A percentile compares a stretch with the other conserved stretches of the same genome.
Evolutionary conservation across 495 filamentous ascomycete genomes (phyloP).

Genomic region (Tetracladium setigerum): DNA sequence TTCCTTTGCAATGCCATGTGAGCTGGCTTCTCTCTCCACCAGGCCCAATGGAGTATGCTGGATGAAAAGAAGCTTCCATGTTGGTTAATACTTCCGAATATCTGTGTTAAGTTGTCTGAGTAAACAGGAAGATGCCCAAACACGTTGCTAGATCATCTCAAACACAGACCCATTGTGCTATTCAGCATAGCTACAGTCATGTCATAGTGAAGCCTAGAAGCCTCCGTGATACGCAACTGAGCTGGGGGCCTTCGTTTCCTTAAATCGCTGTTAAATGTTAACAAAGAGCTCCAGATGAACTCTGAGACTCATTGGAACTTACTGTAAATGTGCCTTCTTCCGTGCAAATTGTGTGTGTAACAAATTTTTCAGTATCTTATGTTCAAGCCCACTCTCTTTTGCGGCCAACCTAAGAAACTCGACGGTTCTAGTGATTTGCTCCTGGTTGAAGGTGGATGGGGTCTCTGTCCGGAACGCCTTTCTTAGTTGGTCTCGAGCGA

Average conservation of each 20-base stretch:
- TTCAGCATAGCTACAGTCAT: slow-evolving; percentile 65
- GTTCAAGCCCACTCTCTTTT: slow-evolving; percentile 61
- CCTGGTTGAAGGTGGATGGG: slow-evolving; percentile 44
- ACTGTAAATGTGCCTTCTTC: slow-evolving; percentile 3
- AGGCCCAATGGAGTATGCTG: too few relatives aligned
- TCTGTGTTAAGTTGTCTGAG: too few relatives aligned
- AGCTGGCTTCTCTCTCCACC: too few relatives aligned
- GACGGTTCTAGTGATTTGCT: slow-evolving; percentile 63
- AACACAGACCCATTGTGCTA: slow-evolving; percentile 59
- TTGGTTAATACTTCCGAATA: too few relatives aligned
- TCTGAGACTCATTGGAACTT: not conserved
- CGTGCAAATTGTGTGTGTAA: slow-evolving; percentile 44
- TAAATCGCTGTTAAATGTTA: slow-evolving; percentile 2
- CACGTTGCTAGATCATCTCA: slow-evolving; percentile 38
- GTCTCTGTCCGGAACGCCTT: slow-evolving; percentile 57
- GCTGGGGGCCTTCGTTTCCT: not conserved
- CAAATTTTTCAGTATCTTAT: slow-evolving; percentile 71
- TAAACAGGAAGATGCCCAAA: not conserved
- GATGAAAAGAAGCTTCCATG: too few relatives aligned
- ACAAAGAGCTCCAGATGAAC: not conserved
- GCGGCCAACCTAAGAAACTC: slow-evolving; percentile 69
- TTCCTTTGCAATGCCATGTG: too few relatives aligned
- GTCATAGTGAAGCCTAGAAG: slow-evolving; percentile 50
- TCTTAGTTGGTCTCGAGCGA: slow-evolving; percentile 56
- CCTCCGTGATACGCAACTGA: slow-evolving; percentile 23